Base-by-base conservation (phyloP, 805 yeast genomes). In the Myxozyma kluyveri region DNA sequence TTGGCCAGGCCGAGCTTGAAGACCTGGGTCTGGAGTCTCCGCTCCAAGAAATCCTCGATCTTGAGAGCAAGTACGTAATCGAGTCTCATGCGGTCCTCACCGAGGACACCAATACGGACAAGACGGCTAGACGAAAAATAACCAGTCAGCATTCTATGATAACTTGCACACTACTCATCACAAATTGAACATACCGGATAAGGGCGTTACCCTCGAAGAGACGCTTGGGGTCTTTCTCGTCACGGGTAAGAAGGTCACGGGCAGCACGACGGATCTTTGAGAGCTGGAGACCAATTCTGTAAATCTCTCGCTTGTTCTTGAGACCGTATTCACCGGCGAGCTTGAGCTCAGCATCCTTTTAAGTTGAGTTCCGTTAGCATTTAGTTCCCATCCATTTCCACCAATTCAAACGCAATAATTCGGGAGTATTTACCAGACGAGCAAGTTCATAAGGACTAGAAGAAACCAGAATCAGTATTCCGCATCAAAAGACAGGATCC, bases 241-340 rank as follows among this genome's bases (percentile, higher is more conserved):
- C 99, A 83, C 96, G 89, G 83, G 99, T 93, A 79, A 93, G 85
- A 72, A 93, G 82, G 74, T 93, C 98, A 86, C 99, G 96, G 74
- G 99, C 99, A 77, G 99, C 99, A 83, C 99, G 89, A 83, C 99
- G 90, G 75, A 93, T 91, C 85, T 93, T 93, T 64, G 99, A 93
- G 73, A 93, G 87, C 82, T 93, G 98, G 84, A 86, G 88, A 77
- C 95, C 95, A 76, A 93, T 90, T 86, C 99, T 89, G 95, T 93
- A 93, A 77, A 93, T 88, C 81, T 93, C 99, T 77, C 95, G 88
- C 91, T 93, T 93, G 96, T 93, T 93, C 83, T 89, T 91, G 75
- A 93, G 86, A 84, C 99, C 99, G 86, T 79, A 90, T 80, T 93
- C 98, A 83, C 99, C 99, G 73, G 95, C 97, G 74, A 93, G 87